Base-by-base conservation (phyloP, 805 yeast species). In the Myxozyma udenii region DNA sequence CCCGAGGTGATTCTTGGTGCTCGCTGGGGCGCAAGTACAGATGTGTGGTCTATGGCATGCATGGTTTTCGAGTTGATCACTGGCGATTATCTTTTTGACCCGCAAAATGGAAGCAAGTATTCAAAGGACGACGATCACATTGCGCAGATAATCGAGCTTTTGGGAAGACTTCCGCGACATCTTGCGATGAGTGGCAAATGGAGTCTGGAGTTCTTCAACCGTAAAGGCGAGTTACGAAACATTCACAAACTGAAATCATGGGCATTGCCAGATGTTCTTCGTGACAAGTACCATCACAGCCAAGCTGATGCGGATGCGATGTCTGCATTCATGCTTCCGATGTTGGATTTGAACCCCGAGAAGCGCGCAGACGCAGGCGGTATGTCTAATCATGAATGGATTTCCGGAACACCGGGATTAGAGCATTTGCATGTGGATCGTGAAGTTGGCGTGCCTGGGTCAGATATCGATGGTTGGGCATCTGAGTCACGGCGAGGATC, bases 21-120 rank as follows among this genome's bases (percentile, higher is more conserved):
- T 7, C 75, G 79, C 28, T 93, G 98, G 98, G 98, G 98, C 0
- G 89, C 95, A 46, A 82, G 91, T 48, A 84, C 95, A 1, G 98
- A 93, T 69, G 78, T 91, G 43, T 93, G 98, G 98, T 86, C 96
- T n/a, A 74, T 86, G 62, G 97, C 95, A 0, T 90, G 98, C 70
- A 71, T 93, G 63, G 74, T 86, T 0, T 93, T 93, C 70, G 98
- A 93, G 71, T 74, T 93, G 22, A 69, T 91, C 40, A 91, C 98
- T 0, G 98, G 98, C 2, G 98, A 91, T 68, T 90, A 90, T 64
- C 69, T 93, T 44, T 93, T 91, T 68, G 97, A 91, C 67, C 98
- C 98, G 3, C 79, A 81, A 46, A 61, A 61, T 33, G 73, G 73
- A 30, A 42, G 61, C 36, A 74, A 85, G 3, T 91, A 87, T 69